phyloP scores from a whole-genome alignment of 257 asterid genomes.

The Ophiorrhiza pumila region DNA sequence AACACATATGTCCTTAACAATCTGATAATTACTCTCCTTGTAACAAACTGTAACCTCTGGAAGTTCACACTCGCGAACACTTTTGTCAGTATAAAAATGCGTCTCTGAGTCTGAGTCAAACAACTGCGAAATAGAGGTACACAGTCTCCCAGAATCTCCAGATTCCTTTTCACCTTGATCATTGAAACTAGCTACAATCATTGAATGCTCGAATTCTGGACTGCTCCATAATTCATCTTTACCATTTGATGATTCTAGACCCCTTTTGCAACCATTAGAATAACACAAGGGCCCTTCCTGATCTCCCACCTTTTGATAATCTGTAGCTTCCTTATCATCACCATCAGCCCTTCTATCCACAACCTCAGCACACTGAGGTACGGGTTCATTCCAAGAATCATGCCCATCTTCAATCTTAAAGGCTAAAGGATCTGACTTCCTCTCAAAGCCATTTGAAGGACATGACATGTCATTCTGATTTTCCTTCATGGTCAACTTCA shows the following conservation, averaged over 20 bases:
- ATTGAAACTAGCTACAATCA: conserved; percentile 23
- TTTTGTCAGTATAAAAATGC: conserved; percentile 42
- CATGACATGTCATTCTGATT: conserved; percentile 33
- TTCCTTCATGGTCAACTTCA: conserved; percentile 56
- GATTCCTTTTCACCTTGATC: conserved; percentile 24
- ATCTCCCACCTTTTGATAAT: conserved; percentile 26
- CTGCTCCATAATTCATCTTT: conserved; percentile 27
- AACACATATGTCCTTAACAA: conserved; percentile 70
- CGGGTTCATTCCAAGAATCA: conserved; percentile 28
- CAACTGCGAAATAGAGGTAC: conserved; percentile 24
- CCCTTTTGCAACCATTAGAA: conserved; percentile 25
- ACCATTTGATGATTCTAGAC: conserved; percentile 31
- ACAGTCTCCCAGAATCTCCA: conserved; percentile 27
- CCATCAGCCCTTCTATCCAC: conserved; percentile 29
- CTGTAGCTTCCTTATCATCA: conserved; percentile 22
- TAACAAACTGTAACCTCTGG: conserved; percentile 59
- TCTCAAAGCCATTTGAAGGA: conserved; percentile 37
- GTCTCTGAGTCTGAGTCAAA: conserved; percentile 22
- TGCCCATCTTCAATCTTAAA: conserved; percentile 27
- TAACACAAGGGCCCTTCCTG: conserved; percentile 23
- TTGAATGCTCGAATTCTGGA: conserved; percentile 27
- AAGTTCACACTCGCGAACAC: conserved; percentile 43
- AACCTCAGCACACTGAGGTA: conserved; percentile 21
- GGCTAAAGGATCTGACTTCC: conserved; percentile 32
- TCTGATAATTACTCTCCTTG: conserved; percentile 40